These are phyloP conservation scores for Pichia scutulata DNA, from an alignment of 805 yeast species.

Conservation along the genomic window DNA sequence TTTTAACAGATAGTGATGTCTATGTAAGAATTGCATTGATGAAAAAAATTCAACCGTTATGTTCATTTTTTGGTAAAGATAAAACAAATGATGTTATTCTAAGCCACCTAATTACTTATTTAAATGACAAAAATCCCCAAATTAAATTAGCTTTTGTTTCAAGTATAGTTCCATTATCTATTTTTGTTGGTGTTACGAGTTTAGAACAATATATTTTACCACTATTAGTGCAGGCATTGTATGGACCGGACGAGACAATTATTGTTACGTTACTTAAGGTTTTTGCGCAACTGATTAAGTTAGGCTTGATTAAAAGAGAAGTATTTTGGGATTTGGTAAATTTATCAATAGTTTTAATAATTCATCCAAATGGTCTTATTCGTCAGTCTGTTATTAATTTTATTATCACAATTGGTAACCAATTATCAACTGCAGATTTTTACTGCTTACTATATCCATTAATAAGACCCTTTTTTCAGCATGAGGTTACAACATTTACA, in stretches of 20 bases:
- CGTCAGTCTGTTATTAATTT: constrained; percentile 59
- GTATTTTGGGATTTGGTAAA: constrained; percentile 49
- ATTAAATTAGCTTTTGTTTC: constrained; percentile 66
- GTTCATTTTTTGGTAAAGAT: constrained; percentile 78
- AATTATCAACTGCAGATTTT: constrained; percentile 65
- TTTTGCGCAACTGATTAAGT: constrained; percentile 45
- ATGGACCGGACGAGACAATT: constrained; percentile 79
- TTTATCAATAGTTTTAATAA: constrained; percentile 45
- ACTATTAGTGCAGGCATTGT: constrained; percentile 68
- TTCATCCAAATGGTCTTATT: constrained; percentile 87
- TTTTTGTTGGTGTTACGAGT: constrained; percentile 73
- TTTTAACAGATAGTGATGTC: constrained; percentile 63
- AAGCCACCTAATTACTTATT: constrained; percentile 84
- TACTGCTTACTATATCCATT: constrained; percentile 81
- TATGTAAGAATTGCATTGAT: constrained; percentile 65
- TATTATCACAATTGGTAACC: constrained; percentile 52
- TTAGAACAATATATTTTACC: constrained; percentile 88
- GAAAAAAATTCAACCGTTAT: constrained; percentile 63
- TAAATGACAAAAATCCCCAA: constrained; percentile 68
- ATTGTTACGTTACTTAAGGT: constrained; percentile 60
- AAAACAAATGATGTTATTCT: constrained; percentile 82
- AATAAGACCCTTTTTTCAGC: constrained; percentile 64
- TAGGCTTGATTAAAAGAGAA: constrained; percentile 47
- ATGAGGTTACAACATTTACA: constrained; percentile 63
- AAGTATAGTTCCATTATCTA: constrained; percentile 64